Evolutionary conservation across 106 monocot genomes (phyloP), one percentile per base, ranked within the genome.

Genomic region (Hemerocallis citrina): DNA sequence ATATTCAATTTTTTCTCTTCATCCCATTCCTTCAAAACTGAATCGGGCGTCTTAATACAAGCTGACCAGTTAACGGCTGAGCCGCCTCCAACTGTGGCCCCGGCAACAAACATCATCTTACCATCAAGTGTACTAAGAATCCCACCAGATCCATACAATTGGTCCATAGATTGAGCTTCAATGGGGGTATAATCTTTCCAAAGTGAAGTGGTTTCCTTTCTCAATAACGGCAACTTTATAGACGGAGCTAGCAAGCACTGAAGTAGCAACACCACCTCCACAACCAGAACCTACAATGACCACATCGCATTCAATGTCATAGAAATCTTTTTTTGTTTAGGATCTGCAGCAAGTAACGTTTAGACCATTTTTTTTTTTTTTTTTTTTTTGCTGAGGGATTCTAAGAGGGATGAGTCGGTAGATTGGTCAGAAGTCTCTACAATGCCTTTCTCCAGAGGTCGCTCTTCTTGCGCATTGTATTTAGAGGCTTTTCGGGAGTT

Each of bases 221-320:
- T 95, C 95, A 5, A 95, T 15, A 42, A 95, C 81, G 0, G 90
- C 35, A 0, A 95, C 86, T 51, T 81, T 95, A 68, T 78, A 35
- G 8, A 89, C 95, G 2, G 70, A 40, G 55, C 55, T 71, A 7
- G 90, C 71, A 2, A 95, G 81, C 13, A 95, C 75, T 9, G 89
- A 83, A 1, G 95, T 86, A 2, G 95, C 90, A 16, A 90, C 95
- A 8, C 81, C 89, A 7, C 90, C 90, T 6, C 95, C 95, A 48
- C 95, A 79, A 43, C 95, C 90, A 16, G 95, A 90, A 11, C 95
- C 95, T 1, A 86, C 78, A 8, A 90, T 74, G 17, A 79, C 79
- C 1, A 67, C 95, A 40, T 95, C 95, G 44, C 90, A 95, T 60
- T 84, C 63, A 1, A 95, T 52, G 16, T 33, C 45, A 66, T 65